Conservation (phyloP, 192 early-diverging fungal genomes). For the Backusella circina region DNA sequence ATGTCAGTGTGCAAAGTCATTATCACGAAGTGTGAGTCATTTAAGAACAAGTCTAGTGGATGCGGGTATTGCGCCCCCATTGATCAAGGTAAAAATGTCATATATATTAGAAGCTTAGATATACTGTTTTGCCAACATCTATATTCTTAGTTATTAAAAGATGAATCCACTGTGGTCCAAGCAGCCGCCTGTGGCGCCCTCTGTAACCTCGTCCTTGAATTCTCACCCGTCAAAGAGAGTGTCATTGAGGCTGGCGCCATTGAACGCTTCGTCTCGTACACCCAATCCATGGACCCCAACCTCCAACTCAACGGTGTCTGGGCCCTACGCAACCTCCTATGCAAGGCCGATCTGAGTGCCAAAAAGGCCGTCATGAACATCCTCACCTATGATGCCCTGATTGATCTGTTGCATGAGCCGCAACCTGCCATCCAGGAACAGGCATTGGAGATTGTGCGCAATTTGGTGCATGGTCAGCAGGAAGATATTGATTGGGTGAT, state of each 20-base stretch:
- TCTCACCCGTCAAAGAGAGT: slow-evolving; percentile 74
- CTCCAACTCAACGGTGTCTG: slow-evolving; percentile 74
- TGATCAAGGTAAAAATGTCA: slow-evolving; percentile 51
- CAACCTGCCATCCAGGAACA: slow-evolving; percentile 71
- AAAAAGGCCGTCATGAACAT: slow-evolving; percentile 67
- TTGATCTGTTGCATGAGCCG: slow-evolving; percentile 56
- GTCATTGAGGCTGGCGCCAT: slow-evolving; percentile 74
- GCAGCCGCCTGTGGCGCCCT: slow-evolving; percentile 70
- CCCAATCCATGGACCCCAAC: slow-evolving; percentile 40
- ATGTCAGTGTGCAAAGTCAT: slow-evolving; percentile 71
- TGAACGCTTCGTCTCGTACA: slow-evolving; percentile 61
- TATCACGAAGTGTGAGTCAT: slow-evolving; percentile 73
- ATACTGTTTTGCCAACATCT: too few species aligned
- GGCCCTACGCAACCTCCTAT: slow-evolving; percentile 81
- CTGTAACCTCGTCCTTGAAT: slow-evolving; percentile 84
- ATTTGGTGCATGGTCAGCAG: slow-evolving; percentile 57
- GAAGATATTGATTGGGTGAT: slow-evolving; percentile 48
- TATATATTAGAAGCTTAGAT: too few species aligned
- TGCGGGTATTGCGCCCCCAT: slow-evolving; percentile 62
- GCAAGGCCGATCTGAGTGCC: slow-evolving; percentile 57
- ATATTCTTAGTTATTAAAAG: slow-evolving; percentile 47
- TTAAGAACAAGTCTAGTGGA: slow-evolving; percentile 79
- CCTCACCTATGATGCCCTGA: slow-evolving; percentile 60
- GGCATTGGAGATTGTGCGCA: slow-evolving; percentile 68
- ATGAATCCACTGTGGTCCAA: slow-evolving; percentile 58